Evolutionary conservation across 2,329 filamentous ascomycete species (phyloP).

Genomic region (Calycina herbarum): DNA sequence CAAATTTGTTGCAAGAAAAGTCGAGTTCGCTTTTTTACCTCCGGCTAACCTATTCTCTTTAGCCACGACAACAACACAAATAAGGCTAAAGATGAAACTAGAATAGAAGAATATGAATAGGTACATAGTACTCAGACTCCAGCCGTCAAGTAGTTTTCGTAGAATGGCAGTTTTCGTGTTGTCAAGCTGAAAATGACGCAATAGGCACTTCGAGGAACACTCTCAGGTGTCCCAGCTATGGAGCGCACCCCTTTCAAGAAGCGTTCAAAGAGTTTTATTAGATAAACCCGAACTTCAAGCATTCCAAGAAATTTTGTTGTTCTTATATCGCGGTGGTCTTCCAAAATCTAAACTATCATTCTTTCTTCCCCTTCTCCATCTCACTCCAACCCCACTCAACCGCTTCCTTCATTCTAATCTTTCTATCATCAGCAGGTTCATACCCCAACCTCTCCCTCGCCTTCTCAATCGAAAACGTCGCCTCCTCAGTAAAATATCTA

Average conservation of each 20-base stretch:
- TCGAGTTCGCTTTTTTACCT: no score
- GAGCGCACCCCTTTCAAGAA: background rate
- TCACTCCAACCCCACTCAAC: background rate
- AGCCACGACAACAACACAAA: no score
- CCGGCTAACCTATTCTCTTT: no score
- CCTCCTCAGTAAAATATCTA: background rate
- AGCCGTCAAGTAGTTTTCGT: no score
- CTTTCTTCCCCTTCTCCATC: background rate
- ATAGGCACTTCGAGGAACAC: no score
- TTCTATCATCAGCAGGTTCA: conserved; percentile 7
- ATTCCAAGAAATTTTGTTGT: background rate
- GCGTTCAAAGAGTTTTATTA: background rate
- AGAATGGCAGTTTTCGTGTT: no score
- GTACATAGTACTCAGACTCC: no score
- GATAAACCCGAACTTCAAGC: background rate
- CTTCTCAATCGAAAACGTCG: conserved; percentile 10
- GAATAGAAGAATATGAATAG: no score
- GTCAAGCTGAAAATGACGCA: no score
- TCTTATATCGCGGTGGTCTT: background rate
- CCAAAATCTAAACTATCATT: background rate
- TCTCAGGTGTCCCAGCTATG: no score
- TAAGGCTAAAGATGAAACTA: no score
- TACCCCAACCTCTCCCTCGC: conserved; percentile 8
- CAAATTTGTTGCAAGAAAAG: no score
- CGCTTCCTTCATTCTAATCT: background rate